Base-by-base conservation (phyloP, 768 basidiomycete genomes). In the Xerocomellus intermedius region DNA sequence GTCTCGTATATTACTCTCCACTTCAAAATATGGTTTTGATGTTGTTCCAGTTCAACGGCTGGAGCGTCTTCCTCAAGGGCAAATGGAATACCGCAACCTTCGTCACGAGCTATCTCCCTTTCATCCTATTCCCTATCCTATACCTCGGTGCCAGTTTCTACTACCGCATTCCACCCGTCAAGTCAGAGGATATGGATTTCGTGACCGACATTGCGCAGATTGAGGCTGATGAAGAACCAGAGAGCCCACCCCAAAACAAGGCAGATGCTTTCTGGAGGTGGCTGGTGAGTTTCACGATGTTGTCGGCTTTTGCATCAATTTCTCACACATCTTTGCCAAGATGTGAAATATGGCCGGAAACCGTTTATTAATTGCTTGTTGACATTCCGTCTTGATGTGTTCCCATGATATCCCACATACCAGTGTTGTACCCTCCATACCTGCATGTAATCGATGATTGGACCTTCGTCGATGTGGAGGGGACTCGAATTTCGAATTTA, bases 171-270 rank as follows among this genome's bases (percentile, higher is more conserved):
- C 66, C 72, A 36, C 55, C 60, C 12, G 57, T 71, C 32, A 61
- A 49, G 33, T 59, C 84, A 0, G 65, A 78, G 21, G 84, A 95
- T 35, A 94, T 98, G 90, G 95, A 97, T 73, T 94, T 95, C 66
- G 73, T 85, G 41, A 77, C 79, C 6, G 82, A 86, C 55, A 76
- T 89, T 51, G 84, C 80, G 35, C 82, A 86, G 64, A 85, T 90
- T 42, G 85, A 86, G 64, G 85, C 86, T 0, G 84, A 82, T 2
- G 79, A 76, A 77, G 81, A 80, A 62, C 88, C 91, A 42, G 87
- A 91, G 19, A 80, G 80, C 7, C 83, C 84, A 14, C 89, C 93
- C 3, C 82, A 59, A 62, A 93, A 87, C 66, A 81, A 73, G 63
- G 0, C 73, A 3, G 89, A 89, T 53, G 82, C 82, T 26, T 78